Base-by-base conservation (phyloP, 2,329 filamentous ascomycete species). In the Fusarium sacchari region DNA sequence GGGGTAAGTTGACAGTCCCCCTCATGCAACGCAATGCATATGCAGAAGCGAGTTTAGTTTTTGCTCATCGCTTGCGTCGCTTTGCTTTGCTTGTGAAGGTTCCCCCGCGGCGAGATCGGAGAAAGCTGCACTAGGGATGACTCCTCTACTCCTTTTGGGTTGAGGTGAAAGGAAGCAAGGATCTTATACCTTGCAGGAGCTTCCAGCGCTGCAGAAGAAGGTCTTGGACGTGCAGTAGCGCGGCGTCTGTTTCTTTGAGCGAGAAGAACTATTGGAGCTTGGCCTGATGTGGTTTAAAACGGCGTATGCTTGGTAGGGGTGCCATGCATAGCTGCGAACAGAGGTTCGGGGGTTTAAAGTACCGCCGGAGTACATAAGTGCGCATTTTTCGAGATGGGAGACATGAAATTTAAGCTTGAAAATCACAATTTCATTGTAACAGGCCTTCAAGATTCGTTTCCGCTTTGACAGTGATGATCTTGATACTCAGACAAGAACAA, bases 101-200 rank as follows among this genome's bases (percentile, higher is more conserved):
- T 59, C 52, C 72, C 76, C 74, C 68, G 68, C 67, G 72, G 76
- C 76, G 76, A 77, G 73, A 78, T 78, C 76, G 76, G 76, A 78
- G 71, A 56, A 55, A 37, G 67, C 49, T 62, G 56, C 26, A 50
- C 47, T 53, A 71, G 66, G 49, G 64, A 71, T 78, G 74, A 78
- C 74, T 78, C 76, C 69, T 73, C 73, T 59, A 78, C 74, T 78
- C 76, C 69, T 73, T 75, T 59, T 60, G 65, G 61, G 52, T 60
- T 47, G 62, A 64, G 52, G 64, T 68, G 46, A 71, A 66, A 47
- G 50, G 59, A n/a, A 60, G 60, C 52, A 62, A 55, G 39, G 55
- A 55, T 55, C 60, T 64, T 58, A 66, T 66, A 64, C 65, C 64
- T 61, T 66, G 72, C 56, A 67, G 69, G 52, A 67, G 64, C 73